Evolutionary conservation across 805 yeast genomes (phyloP).

Genomic region (Ogataea zsoltii): DNA sequence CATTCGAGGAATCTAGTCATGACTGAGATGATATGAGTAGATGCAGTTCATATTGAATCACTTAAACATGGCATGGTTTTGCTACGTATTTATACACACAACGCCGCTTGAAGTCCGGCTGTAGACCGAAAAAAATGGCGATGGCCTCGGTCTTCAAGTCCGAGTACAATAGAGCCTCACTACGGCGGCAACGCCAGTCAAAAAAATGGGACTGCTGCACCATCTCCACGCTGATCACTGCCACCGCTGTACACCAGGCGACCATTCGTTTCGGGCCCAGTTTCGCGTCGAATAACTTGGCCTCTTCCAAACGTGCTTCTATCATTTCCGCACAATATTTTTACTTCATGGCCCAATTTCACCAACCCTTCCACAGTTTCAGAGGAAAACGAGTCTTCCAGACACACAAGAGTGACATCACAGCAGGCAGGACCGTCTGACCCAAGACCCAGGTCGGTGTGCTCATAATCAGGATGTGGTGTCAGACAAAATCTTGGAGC

Average conservation of each 20-base stretch:
- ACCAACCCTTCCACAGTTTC: constrained; percentile 47
- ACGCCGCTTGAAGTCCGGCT: too few species aligned
- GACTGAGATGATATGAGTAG: too few species aligned
- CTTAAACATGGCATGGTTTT: too few species aligned
- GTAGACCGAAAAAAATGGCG: too few species aligned
- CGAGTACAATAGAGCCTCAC: background rate
- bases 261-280: constrained; percentile 19
- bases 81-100: too few species aligned
- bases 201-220: constrained; percentile 61
- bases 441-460: constrained; percentile 56
- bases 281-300: constrained; percentile 60
- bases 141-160: too few species aligned
- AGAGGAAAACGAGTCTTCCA: constrained; percentile 64
- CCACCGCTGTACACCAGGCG: constrained; percentile 66
- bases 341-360: constrained; percentile 58
- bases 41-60: too few species aligned
- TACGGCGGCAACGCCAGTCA: too few species aligned
- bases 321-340: constrained; percentile 40
- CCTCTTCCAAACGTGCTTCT: constrained; percentile 59
- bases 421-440: constrained; percentile 65
- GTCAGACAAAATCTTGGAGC: constrained; percentile 70
- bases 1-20: too few species aligned
- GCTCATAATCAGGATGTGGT: constrained; percentile 46
- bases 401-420: constrained; percentile 54
- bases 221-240: constrained; percentile 83